These are phyloP conservation scores for Phytophthora niederhauseri DNA, from an alignment of 352 stramenopile species.

Conservation along the genomic window DNA sequence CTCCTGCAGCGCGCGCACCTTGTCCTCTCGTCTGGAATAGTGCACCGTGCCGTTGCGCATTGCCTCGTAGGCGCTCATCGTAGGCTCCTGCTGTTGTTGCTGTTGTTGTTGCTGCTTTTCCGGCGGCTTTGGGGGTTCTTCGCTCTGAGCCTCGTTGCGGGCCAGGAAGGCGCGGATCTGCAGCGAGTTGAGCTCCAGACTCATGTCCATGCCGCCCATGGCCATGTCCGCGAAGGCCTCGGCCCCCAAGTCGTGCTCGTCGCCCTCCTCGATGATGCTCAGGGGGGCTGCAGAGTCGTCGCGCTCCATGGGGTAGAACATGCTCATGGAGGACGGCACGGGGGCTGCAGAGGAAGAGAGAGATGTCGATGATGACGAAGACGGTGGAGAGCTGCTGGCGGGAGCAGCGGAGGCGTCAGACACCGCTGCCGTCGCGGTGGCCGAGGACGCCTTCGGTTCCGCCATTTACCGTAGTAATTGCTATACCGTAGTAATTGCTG, in stretches of 20 bases:
- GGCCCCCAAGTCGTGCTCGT: slow-evolving; percentile 52
- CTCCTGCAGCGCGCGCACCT: slow-evolving; percentile 55
- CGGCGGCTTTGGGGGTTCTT: slow-evolving; percentile 3
- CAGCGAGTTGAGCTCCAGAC: slow-evolving; percentile 60
- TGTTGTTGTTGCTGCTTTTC: no score
- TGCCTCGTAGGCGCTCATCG: slow-evolving; percentile 39
- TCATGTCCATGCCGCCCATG: slow-evolving; percentile 64
- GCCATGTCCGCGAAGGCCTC: slow-evolving; percentile 68
- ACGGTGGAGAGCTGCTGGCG: not conserved
- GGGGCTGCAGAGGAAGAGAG: no score
- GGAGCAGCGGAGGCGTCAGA: not conserved
- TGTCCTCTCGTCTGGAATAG: slow-evolving; percentile 66
- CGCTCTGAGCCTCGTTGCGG: slow-evolving; percentile 33
- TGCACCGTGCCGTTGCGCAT: slow-evolving; percentile 37
- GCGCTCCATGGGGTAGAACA: slow-evolving; percentile 34
- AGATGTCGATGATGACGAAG: not conserved
- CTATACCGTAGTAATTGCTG: not conserved
- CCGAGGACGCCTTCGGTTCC: not conserved
- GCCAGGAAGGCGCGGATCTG: slow-evolving; percentile 62
- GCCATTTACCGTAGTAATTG: not conserved
- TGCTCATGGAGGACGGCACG: slow-evolving; percentile 6
- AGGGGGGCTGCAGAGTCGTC: slow-evolving; percentile 22
- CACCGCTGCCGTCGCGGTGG: no score
- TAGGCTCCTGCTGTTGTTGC: not conserved
- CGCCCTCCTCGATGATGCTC: slow-evolving; percentile 39